phyloP scores from a whole-genome alignment of 148 eudicot genomes.

The Diospyros kaki region DNA sequence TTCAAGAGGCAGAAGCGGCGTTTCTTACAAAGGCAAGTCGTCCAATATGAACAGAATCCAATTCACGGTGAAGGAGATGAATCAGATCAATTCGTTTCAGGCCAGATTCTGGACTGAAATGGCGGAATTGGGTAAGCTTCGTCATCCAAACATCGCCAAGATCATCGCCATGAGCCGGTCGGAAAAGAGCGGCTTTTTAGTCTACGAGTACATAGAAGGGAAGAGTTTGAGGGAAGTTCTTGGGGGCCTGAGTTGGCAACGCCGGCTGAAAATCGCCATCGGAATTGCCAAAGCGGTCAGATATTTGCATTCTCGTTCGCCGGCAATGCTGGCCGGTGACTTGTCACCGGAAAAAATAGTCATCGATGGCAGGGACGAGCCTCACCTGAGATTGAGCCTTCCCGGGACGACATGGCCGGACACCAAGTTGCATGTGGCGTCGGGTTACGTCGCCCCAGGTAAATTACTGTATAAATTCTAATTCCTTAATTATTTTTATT shows the following conservation, averaged over 20 bases:
- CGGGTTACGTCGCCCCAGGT: conserved; percentile 79
- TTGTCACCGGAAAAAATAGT: conserved; percentile 54
- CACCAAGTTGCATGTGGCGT: conserved; percentile 41
- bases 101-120: conserved; percentile 29
- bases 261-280: conserved; percentile 39
- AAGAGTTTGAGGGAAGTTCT: conserved; percentile 43
- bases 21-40: conserved; percentile 31
- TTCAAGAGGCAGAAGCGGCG: conserved; percentile 14
- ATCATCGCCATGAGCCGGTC: conserved; percentile 43
- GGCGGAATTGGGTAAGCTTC: conserved; percentile 36
- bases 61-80: conserved; percentile 32
- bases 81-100: conserved; percentile 13
- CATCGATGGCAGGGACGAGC: conserved; percentile 41
- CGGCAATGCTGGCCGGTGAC: conserved; percentile 35
- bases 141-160: conserved; percentile 55
- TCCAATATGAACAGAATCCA: conserved; percentile 11
- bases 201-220: conserved; percentile 55
- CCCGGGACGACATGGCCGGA: conserved; percentile 25
- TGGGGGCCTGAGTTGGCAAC: conserved; percentile 46
- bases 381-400: conserved; percentile 44
- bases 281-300: conserved; percentile 66
- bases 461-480: conserved; percentile 12
- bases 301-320: conserved; percentile 42
- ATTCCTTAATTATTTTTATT: not conserved
- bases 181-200: conserved; percentile 40